Evolutionary conservation across 192 early-diverging fungal species (phyloP), one percentile per base, ranked within the genome.

Genomic region (Backusella morwellensis): DNA sequence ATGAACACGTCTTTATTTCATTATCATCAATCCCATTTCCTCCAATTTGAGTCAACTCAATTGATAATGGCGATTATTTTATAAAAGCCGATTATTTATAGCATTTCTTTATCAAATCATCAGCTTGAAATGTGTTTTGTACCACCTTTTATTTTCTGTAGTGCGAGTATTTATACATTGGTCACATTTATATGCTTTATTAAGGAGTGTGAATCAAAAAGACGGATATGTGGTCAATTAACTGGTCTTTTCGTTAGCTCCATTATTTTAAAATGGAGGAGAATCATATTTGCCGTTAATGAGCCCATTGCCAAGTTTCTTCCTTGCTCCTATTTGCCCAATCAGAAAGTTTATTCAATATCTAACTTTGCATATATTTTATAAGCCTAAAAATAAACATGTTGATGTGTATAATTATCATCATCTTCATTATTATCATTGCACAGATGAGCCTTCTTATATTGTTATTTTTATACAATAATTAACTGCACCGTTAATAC

Each of bases 281-380:
- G 54, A 56, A n/a, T 56, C 54, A 56, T 56, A 23, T 56, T 56
- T 56, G 54, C 54, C 54, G 54, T 21, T 56, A 56, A 56, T 56
- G 54, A 56, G n/a, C 54, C 54, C 54, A 56, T 56, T 56, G 54
- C 54, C 54, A 56, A 56, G 54, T 44, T 44, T 44, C 42, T 44
- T 44, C 15, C 5, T n/a, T 21, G 19, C 54, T 56, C 54, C 54
- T n/a, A 9, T 21, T 56, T n/a, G 54, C 7, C 54, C 21, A 56
- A 56, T 44, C 14, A 44, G 15, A 44, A 4, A 44, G 14, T 44
- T 44, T 44, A 44, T 56, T 56, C 54, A 6, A 56, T 56, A 56
- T 21, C n/a, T n/a, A 21, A 56, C 54, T 56, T 56, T 56, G 54
- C 54, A 56, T 56, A 56, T 56, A 21, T 56, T 56, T n/a, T n/a